A percentile compares a stretch with the other conserved stretches of the same genome.
phyloP scores from a whole-genome alignment of 2,329 filamentous ascomycete genomes.

The Sporothrix phasma region DNA sequence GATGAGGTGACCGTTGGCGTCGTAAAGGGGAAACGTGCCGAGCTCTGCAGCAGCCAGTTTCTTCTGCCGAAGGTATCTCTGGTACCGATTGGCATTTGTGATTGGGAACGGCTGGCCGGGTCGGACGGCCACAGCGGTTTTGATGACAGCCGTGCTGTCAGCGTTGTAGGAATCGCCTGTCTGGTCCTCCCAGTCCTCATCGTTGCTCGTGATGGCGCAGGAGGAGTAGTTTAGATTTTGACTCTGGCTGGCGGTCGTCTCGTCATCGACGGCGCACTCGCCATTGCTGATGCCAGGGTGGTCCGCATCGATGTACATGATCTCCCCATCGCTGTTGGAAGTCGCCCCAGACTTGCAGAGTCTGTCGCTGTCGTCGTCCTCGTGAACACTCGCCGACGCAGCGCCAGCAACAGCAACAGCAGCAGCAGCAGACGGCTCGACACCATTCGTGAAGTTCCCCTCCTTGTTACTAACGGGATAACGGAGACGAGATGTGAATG shows the following conservation, averaged over 20 bases:
- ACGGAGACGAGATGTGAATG: neutral
- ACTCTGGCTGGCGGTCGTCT: neutral
- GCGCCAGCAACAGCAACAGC: neutral
- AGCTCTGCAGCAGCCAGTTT: neutral
- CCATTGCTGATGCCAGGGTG: neutral
- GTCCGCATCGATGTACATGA: neutral
- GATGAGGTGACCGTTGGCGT: neutral
- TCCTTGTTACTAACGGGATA: neutral
- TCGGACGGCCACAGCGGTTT: neutral
- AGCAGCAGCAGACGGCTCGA: too few relatives aligned
- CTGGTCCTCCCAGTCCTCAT: slow-evolving; percentile 8
- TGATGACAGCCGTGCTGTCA: neutral
- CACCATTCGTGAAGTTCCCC: neutral
- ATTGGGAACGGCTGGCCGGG: neutral
- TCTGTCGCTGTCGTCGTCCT: neutral
- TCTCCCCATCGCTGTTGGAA: neutral
- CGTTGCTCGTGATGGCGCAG: neutral
- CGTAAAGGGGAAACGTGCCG: neutral
- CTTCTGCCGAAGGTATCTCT: neutral
- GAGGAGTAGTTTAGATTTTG: neutral
- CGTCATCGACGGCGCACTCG: neutral
- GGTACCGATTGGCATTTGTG: neutral
- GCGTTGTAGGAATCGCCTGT: neutral
- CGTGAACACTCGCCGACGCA: neutral
- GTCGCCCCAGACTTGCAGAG: neutral